A percentile compares a stretch with the other conserved stretches of the same genome.
phyloP scores from a whole-genome alignment of 805 yeast genomes.

The Starmerella stellata region DNA sequence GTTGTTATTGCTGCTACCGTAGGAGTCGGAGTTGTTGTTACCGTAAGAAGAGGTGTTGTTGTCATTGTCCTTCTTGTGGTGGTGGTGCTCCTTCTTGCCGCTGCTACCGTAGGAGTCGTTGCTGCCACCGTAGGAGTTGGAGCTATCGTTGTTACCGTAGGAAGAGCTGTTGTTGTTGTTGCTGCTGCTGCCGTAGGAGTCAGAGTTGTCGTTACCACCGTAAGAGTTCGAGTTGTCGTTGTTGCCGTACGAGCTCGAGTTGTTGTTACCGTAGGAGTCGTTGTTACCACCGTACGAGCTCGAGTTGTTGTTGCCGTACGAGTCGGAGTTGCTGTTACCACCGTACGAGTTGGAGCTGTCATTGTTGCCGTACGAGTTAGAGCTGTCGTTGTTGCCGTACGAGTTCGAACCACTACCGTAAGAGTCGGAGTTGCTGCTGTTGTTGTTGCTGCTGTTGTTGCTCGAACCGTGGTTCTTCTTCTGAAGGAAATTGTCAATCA shows the following conservation, averaged over 20 bases:
- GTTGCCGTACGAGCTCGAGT: neutral
- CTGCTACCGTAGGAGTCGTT: slow-evolving; percentile 1
- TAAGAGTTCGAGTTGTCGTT: neutral
- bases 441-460: slow-evolving; percentile 2
- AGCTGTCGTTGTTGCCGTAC: slow-evolving; percentile 1
- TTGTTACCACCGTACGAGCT: too few relatives aligned
- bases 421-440: slow-evolving; percentile 1
- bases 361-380: neutral
- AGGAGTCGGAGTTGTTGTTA: slow-evolving; percentile 1
- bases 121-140: slow-evolving; percentile 3
- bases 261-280: slow-evolving; percentile 4
- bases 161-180: slow-evolving; percentile 1
- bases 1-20: neutral
- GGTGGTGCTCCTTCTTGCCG: neutral
- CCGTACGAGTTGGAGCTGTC: slow-evolving; percentile 1
- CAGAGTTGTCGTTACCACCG: neutral
- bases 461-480: slow-evolving; percentile 7
- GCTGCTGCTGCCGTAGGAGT: too few relatives aligned
- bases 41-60: neutral
- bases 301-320: too few relatives aligned
- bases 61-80: neutral
- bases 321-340: slow-evolving; percentile 1
- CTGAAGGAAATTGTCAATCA: slow-evolving; percentile 8
- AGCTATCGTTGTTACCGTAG: slow-evolving; percentile 1
- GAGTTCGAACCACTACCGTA: neutral